Evolutionary conservation across 139 green algal species (phyloP), one percentile per base, ranked within the genome.

Genomic region (Yamagishiella unicocca): DNA sequence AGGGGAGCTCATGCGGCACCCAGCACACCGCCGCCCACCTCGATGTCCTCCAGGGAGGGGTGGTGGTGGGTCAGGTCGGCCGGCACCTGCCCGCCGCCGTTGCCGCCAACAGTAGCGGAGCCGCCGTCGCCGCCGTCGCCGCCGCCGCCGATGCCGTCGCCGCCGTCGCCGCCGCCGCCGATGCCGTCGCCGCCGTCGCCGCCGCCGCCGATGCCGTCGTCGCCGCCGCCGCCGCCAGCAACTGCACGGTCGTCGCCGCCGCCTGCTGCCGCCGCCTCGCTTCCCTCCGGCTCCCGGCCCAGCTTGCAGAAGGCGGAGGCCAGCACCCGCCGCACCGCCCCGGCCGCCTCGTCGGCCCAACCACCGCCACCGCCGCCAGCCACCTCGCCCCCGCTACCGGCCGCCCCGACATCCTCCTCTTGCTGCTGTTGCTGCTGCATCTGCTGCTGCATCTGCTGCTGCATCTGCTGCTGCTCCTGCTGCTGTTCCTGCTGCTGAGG

Each of bases 31-130:
- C 50, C 17, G 12, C 62, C 5, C 42, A 78, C 70, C 70, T 84
- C 77, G 12, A 84, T 40, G n/a, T 84, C 77, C 77, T 84, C 77
- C 77, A 84, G 37, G 37, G 55, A 72, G 55, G 77, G 77, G 55
- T 84, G 77, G 7, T 38, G 77, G 58, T 84, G 77, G 3, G 77
- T 84, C 77, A 84, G 55, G 77, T 84, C 77, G 4, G 21, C 8
- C 27, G 55, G 24, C 8, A 1, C 54, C 3, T 33, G 40, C 2
- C 8, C 70, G 40, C 40, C 70, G 40, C 74, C n/a, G n/a, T 31
- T 72, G n/a, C 29, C 64, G n/a, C 64, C 64, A 72, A 29, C 64
- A 40, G 64, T 31, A 22, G 64, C 64, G 7, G 29, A 10, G 27
- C 64, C n/a, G 31, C 22, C 74, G 31, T 42, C 72, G 5, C 71